Evolutionary conservation across 495 filamentous ascomycete species (phyloP).

Genomic region (Talaromyces borbonicus): DNA sequence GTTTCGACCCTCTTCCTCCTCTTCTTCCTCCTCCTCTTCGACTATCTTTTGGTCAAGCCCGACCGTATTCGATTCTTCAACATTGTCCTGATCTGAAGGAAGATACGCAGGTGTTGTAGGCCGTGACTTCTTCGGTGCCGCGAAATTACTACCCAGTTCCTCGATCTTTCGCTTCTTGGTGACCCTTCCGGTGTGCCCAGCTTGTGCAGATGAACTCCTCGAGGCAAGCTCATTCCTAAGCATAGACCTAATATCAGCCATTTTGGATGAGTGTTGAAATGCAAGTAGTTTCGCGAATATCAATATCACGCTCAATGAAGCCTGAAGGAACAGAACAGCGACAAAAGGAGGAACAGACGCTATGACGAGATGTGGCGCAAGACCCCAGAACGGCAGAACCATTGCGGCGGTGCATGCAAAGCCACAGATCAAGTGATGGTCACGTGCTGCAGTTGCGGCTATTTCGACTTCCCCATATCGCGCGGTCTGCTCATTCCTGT

Average conservation of each 20-base stretch:
- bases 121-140: constrained; percentile 38
- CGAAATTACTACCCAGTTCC: constrained; percentile 29
- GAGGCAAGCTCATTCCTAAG: constrained; percentile 72
- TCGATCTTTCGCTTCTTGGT: constrained; percentile 52
- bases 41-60: constrained; percentile 20
- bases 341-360: too few relatives aligned
- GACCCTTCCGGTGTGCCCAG: constrained; percentile 28
- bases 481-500: background rate
- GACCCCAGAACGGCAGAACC: background rate
- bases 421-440: background rate
- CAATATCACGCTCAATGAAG: too few relatives aligned
- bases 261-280: constrained; percentile 17
- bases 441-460: too few relatives aligned
- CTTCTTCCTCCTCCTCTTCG: constrained; percentile 18
- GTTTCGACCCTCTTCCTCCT: too few relatives aligned
- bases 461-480: constrained; percentile 2
- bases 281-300: too few relatives aligned
- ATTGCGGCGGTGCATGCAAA: constrained; percentile 3
- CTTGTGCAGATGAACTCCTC: constrained; percentile 50
- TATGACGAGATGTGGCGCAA: constrained; percentile 9
- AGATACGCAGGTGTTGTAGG: constrained; percentile 21
- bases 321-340: too few relatives aligned
- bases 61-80: constrained; percentile 12
- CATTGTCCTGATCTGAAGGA: constrained; percentile 14
- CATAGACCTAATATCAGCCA: constrained; percentile 78